Evolutionary conservation across 2,329 filamentous ascomycete genomes (phyloP), one percentile per base, ranked within the genome.

Genomic region (Tothia fuscella): DNA sequence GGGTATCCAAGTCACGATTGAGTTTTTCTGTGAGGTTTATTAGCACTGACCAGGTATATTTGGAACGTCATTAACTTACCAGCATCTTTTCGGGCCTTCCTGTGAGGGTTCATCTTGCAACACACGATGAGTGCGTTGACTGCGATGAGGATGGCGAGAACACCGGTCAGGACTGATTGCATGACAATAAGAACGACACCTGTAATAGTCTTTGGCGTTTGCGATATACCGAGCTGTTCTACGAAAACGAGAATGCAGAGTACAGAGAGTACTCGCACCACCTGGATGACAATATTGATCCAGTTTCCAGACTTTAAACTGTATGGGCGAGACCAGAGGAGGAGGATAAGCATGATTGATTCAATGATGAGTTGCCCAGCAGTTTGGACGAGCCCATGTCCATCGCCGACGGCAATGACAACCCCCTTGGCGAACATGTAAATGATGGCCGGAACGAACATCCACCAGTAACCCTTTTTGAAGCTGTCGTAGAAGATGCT

Each of bases 401-500:
- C 87, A 55, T 95, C 82, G 32, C 76, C 85, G 22, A 77, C 83
- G 12, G 89, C 89, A 49, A 96, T 79, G 44, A 89, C 77, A 47
- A 78, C 81, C 42, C 89, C 88, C 65, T 91, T 91, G 56, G 78
- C 80, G 56, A 95, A 87, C 68, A 88, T 82, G 68, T 96, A 96
- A 48, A 87, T 47, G 54, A 96, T 94, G 47, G 74, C 70, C 0
- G 91, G 91, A 12, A 96, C 72, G 57, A 98, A 96, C 19, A 95
- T 64, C 89, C 89, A 96, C 91, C 91, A 98, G 67, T 89, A 94
- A 52, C 80, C 77, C 62, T 83, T 86, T 66, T 86, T 87, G 71
- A 94, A 96, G 52, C 80, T 81, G 55, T 96, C 91, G 67, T 98
- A 98, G 66, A 98, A 96, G 47, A 95, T 71, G 54, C 84, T 91